phyloP scores from a whole-genome alignment of 2,329 filamentous ascomycete species.

The Apiospora kogelbergensis region DNA sequence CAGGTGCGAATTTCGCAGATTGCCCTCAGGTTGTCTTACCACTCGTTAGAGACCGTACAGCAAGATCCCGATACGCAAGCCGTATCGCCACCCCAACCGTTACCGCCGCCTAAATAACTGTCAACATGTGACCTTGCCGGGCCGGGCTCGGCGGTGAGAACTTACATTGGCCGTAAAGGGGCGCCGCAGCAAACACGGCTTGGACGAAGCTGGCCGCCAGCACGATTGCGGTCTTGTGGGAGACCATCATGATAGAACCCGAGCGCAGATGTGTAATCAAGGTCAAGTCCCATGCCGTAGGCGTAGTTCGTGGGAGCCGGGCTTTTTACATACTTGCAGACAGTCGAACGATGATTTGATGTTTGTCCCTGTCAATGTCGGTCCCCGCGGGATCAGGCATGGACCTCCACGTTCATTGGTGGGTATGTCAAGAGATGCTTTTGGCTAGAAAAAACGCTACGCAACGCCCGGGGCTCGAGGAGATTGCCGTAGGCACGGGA shows the following conservation, averaged over 20 bases:
- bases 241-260: background rate
- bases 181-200: conserved; percentile 2
- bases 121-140: background rate
- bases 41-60: conserved; percentile 1
- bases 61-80: conserved; percentile 6
- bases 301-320: background rate
- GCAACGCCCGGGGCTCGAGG: background rate
- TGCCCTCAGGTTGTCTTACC: background rate
- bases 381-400: background rate
- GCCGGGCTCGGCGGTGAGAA: background rate
- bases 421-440: background rate
- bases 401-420: background rate
- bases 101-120: background rate
- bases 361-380: background rate
- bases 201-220: conserved; percentile 9
- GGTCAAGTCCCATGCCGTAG: background rate
- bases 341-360: background rate
- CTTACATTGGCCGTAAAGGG: conserved; percentile 10
- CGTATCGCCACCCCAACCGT: conserved; percentile 5
- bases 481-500: background rate
- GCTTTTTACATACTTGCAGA: background rate
- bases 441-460: background rate
- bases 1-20: background rate
- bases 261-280: background rate
- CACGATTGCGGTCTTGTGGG: background rate